Conservation (phyloP, 2,329 filamentous ascomycete genomes). For the Herpomyces periplanetae region DNA sequence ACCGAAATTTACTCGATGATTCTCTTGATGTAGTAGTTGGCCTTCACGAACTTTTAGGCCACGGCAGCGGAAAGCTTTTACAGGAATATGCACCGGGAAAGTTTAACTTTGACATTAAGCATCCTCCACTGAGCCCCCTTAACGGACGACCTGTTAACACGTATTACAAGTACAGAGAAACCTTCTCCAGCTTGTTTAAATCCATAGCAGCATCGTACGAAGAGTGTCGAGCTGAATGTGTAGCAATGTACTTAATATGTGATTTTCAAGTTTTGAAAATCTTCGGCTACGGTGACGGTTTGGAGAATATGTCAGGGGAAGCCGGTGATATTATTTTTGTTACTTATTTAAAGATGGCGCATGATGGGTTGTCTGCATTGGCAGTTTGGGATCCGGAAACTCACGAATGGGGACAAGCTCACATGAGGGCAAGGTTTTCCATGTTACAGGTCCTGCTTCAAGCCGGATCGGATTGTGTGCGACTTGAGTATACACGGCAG, state of each 20-base stretch:
- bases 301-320: slow-evolving; percentile 23
- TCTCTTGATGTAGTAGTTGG: slow-evolving; percentile 88
- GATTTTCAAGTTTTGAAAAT: slow-evolving; percentile 62
- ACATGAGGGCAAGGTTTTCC: slow-evolving; percentile 63
- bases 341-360: slow-evolving; percentile 67
- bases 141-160: slow-evolving; percentile 34
- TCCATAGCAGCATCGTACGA: slow-evolving; percentile 59
- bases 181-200: slow-evolving; percentile 73
- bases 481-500: slow-evolving; percentile 29
- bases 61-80: slow-evolving; percentile 69
- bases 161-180: slow-evolving; percentile 82
- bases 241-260: slow-evolving; percentile 61
- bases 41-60: slow-evolving; percentile 54
- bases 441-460: slow-evolving; percentile 53
- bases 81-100: slow-evolving; percentile 46
- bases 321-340: slow-evolving; percentile 61
- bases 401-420: slow-evolving; percentile 64
- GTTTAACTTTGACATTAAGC: slow-evolving; percentile 55
- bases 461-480: slow-evolving; percentile 54
- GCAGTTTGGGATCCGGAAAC: slow-evolving; percentile 83
- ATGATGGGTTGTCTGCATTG: slow-evolving; percentile 49
- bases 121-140: slow-evolving; percentile 43
- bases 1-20: slow-evolving; percentile 39
- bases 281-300: slow-evolving; percentile 54
- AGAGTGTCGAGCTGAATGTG: slow-evolving; percentile 71